phyloP scores from a whole-genome alignment of 1,139 yeast species.

The Keqinozyma sinolaborantium region DNA sequence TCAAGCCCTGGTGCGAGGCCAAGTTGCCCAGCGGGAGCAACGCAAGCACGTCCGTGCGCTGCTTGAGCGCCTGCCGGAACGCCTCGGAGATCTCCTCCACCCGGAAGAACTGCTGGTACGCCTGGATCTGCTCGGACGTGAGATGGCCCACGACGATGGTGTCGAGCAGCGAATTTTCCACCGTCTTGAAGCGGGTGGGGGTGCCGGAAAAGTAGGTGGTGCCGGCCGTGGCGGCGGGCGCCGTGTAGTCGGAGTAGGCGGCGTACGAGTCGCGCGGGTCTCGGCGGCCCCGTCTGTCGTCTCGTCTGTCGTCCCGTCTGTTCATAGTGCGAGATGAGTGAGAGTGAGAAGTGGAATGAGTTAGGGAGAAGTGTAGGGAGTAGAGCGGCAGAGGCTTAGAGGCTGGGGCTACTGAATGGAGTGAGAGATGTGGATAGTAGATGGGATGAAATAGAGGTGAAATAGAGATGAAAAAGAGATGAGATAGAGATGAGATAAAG shows the following conservation, averaged over 20 bases:
- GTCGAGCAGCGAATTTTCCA: conserved; percentile 30
- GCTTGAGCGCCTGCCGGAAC: conserved; percentile 48
- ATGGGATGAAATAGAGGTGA: no score
- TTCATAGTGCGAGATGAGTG: no score
- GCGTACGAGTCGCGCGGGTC: neutral
- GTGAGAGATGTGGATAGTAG: no score
- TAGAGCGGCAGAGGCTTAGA: no score
- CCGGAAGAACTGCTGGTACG: conserved; percentile 71
- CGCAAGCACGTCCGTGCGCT: conserved; percentile 39
- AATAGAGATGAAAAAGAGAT: no score
- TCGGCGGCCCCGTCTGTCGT: neutral
- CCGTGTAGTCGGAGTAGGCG: neutral
- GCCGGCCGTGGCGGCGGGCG: neutral
- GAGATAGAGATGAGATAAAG: no score
- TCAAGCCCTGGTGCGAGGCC: conserved; percentile 21
- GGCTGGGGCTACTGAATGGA: no score
- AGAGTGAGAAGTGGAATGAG: no score
- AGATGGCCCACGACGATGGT: conserved; percentile 50
- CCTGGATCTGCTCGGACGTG: conserved; percentile 83
- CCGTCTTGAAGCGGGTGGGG: conserved; percentile 27
- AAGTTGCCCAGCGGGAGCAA: conserved; percentile 34
- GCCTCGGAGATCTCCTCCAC: conserved; percentile 67
- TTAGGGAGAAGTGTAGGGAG: no score
- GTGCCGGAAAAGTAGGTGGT: conserved; percentile 44
- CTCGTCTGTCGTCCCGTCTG: no score